Evolutionary conservation across 331 rosid genomes (phyloP), one percentile per base, ranked within the genome.

Genomic region (Acacia concinna): DNA sequence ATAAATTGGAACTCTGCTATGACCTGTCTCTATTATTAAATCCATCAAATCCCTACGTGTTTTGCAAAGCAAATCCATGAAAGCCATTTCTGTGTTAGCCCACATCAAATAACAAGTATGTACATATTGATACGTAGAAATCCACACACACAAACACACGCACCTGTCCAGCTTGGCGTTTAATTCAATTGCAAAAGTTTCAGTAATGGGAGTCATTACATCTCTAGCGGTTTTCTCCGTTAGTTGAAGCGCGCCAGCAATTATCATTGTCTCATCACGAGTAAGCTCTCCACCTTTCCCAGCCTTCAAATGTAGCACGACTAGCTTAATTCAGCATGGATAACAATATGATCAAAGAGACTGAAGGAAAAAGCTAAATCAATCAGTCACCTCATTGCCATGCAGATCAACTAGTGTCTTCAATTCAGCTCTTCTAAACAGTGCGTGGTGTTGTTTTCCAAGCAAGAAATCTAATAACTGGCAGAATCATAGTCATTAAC

Each of bases 271-370:
- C 85, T 96, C 99, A 84, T 96, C 99, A 85, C 93, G 99, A 15
- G 99, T 96, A 84, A 96, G 88, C 64, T 96, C 99, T 68, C 99
- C 99, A n/a, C 99, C 98, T 87, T 96, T 96, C 76, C 99, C 99
- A 83, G 99, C 99, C 99, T 96, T 35, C 23, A 10, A 17, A 23
- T 41, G 46, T n/a, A 20, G 31, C n/a, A n/a, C 1, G 47, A 21
- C 10, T 12, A 12, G 28, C 51, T n/a, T n/a, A 37, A 12, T 10
- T 27, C 37, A 60, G 20, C 6, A 1, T 37, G 18, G 37, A 28
- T 28, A 60, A 4, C 67, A 60, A 18, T 20, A 66, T 35, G 6
- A 35, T 38, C 71, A 66, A 66, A n/a, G 32, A 23, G 32, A 56
- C 32, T 10, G 15, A 56, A 56, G 31, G 0, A 10, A 56, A 56